Base-by-base conservation (phyloP, 2,329 filamentous ascomycete genomes). In the Paecilomyces niveus region DNA sequence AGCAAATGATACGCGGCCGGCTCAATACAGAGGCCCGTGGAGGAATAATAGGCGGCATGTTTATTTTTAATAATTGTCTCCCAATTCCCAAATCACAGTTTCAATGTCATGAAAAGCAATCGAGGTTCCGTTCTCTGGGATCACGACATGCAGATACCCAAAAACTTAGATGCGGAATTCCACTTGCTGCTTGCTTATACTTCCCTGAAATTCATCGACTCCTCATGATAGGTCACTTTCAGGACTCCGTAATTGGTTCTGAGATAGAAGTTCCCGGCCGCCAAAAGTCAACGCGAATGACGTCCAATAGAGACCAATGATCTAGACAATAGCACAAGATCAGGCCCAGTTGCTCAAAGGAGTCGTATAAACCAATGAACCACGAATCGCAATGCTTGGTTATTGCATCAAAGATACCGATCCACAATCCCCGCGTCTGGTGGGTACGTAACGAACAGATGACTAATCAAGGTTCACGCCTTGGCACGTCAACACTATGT, bases 1-100 rank as follows among this genome's bases (percentile, higher is more conserved):
- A 89, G 59, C 70, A 72, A 52, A 79, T 69, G 54, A 79, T 68
- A 29, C 76, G 73, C 49, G 67, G 74, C 57, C 62, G 67, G 54
- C 68, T 59, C 59, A 62, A 32, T 18, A 57, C 35, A 53, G 64
- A 49, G 58, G 54, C 57, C 61, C 55, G 69, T n/a, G 39, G 7
- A 8, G 39, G 39, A 45, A 45, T 67, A 33, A 77, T 55, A 31
- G 75, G 76, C 58, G 75, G 74, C 75, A 78, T 77, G 7, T 33
- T 63, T 59, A 26, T 5, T 35, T 31, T 29, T 56, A 31, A 35
- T 35, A 21, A 18, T 45, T n/a, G 39, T 15, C 7, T 45, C 18
- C 39, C 15, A 18, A 45, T 45, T 18, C 26, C 26, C 26, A 29
- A 29, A 29, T 29, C 24, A 26, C 3, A 26, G 3, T 26, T 3